Evolutionary conservation across 352 stramenopile genomes (phyloP), one percentile per base, ranked within the genome.

Genomic region (Globisporangium paroecandrum): DNA sequence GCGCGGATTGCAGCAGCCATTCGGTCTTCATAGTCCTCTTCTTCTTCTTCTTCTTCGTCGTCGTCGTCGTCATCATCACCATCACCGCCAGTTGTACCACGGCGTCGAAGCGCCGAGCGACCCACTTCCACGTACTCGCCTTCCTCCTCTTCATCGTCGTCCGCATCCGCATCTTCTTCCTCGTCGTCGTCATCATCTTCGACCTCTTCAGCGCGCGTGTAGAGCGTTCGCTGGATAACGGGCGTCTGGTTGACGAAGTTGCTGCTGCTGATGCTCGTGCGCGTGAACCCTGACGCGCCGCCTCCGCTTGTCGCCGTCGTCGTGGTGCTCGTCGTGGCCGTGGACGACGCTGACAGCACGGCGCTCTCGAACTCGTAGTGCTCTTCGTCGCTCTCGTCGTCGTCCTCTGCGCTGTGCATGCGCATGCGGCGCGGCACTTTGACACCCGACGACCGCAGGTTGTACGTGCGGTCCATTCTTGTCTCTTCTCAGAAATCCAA

Each of bases 151-250:
- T 75, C 69, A 18, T 65, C 69, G 15, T 77, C 74, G 38, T 85
- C 64, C 1, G 76, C 72, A 20, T 83, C 75, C 24, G 51, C 64
- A 3, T 82, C 67, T 32, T 83, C 71, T 3, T 73, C 80, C 32
- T 79, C 68, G 0, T 82, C 77, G 10, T 75, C 66, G 0, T 76
- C 68, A 8, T 66, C 62, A 0, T 77, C 71, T 3, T 82, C 78
- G 12, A 85, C 54, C 12, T 79, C 81, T 8, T 73, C 77, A 24
- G 75, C 74, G 13, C 72, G 72, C 69, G 87, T 73, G 53, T 77
- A 69, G n/a, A 92, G 73, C 62, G 79, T 89, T 34, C 82, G 77
- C 54, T 89, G 84, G 57, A 92, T 79, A 0, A 81, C 75, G 12
- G 84, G 81, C 25, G 84, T 90, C 34, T 71, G 72, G 13, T 77